Base-by-base conservation (phyloP, 345 rosid genomes). In the Camelina hispida region DNA sequence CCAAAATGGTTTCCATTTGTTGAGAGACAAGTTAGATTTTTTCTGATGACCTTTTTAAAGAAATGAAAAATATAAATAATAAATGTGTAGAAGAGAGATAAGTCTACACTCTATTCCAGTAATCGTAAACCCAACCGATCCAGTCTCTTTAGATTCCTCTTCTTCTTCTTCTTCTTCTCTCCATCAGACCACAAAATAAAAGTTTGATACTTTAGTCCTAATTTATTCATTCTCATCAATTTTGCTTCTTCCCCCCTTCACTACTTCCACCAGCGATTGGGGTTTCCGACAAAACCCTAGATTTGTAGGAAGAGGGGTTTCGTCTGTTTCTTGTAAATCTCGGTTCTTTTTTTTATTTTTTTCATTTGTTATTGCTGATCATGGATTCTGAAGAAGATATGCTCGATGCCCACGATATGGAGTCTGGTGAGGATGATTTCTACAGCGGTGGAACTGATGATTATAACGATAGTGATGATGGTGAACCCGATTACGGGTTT, bases 371-470 rank as follows among this genome's bases (percentile, higher is more conserved):
- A 3, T 16, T 3, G 12, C 66, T 59, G 62, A 66, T 72, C 44
- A 92, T 92, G 97, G 96, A 89, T 73, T 86, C 88, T 2, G 93
- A 84, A 30, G 93, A 89, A 2, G 90, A 87, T 63, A 84, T 89
- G 86, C 81, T 88, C 83, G 97, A 91, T 67, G 91, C 87, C 20
- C 82, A 87, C 80, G 89, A 83, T 80, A 76, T 84, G 53, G 96
- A 86, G 22, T 89, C 93, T 13, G 72, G 82, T 11, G 96, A 91
- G 35, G 97, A 90, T 28, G 96, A 87, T 50, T 91, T 84, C 81
- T 88, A 88, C 75, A 87, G 93, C 78, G 97, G 91, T 10, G 97
- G 89, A 22, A 85, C 84, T 72, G 93, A 85, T 55, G 93, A 86
- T 17, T 73, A 80, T 74, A 81, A 79, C 62, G 81, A 84, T 76